Percentiles rank a stretch among this genome's conserved stretches.
phyloP scores from a whole-genome alignment of 2,329 filamentous ascomycete genomes.

The Leptographium lundbergii region DNA sequence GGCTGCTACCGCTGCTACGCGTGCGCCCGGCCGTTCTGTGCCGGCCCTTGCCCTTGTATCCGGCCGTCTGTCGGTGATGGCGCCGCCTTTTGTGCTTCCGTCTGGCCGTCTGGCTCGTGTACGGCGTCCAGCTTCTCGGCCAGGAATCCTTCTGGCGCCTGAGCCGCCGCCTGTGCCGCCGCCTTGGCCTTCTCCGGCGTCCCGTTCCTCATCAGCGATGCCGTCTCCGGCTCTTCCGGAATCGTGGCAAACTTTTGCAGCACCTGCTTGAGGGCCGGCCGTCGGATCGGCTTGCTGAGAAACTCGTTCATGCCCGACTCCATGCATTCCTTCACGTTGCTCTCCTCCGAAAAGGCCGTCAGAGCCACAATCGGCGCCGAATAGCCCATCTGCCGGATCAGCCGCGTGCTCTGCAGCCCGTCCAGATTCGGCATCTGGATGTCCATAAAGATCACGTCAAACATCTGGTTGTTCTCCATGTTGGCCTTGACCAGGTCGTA shows the following conservation, averaged over 20 bases:
- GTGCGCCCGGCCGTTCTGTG: neutral
- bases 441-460: slow-evolving; percentile 92
- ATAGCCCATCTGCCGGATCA: slow-evolving; percentile 81
- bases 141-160: neutral
- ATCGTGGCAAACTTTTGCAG: slow-evolving; percentile 76
- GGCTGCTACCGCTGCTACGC: neutral
- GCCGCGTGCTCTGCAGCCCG: slow-evolving; percentile 70
- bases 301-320: slow-evolving; percentile 91
- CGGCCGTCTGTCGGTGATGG: too few species aligned
- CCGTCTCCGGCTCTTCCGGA: slow-evolving; percentile 49
- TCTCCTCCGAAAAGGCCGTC: slow-evolving; percentile 83
- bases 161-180: too few species aligned
- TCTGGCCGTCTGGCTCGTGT: neutral
- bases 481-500: slow-evolving; percentile 73
- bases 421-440: slow-evolving; percentile 92
- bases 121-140: neutral
- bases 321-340: slow-evolving; percentile 74
- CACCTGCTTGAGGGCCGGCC: slow-evolving; percentile 78
- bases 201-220: slow-evolving; percentile 21
- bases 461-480: slow-evolving; percentile 60
- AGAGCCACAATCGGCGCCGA: slow-evolving; percentile 79
- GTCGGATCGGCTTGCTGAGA: slow-evolving; percentile 60
- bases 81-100: neutral
- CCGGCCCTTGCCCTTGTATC: neutral
- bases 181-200: slow-evolving; percentile 14